A percentile compares a stretch with the other conserved stretches of the same genome.
Conservation (phyloP, 129 eudicot genomes). For the Saussurea involucrata region DNA sequence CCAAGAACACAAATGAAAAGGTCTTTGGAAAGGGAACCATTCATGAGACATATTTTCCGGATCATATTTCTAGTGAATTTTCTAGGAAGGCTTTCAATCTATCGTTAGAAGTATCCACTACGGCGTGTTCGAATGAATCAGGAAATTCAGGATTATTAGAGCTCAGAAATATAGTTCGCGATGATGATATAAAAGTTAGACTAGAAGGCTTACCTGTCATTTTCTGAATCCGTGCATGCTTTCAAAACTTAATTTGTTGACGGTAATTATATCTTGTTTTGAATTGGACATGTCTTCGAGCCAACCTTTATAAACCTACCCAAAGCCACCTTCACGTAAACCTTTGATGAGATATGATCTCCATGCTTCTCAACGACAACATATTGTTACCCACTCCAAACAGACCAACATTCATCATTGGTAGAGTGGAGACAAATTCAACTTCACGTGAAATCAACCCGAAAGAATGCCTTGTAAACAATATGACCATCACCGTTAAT, state of each 20-base stretch:
- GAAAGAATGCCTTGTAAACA: not conserved
- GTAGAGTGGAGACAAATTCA: not conserved
- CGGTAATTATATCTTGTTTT: slow-evolving; percentile 25
- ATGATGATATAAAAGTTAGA: not conserved
- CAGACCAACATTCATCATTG: not conserved
- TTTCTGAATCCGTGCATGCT: slow-evolving; percentile 44
- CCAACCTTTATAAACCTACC: slow-evolving; percentile 55
- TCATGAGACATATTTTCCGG: not conserved
- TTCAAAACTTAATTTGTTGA: slow-evolving; percentile 34
- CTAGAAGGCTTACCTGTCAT: slow-evolving; percentile 33
- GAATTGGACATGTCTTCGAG: slow-evolving; percentile 34
- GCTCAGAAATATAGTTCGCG: not conserved
- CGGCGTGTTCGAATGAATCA: slow-evolving; percentile 33
- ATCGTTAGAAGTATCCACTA: slow-evolving; percentile 22
- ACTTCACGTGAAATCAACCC: not conserved
- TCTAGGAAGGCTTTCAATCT: slow-evolving; percentile 43
- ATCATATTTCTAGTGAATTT: slow-evolving; percentile 26
- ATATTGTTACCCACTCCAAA: not conserved
- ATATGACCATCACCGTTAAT: not conserved
- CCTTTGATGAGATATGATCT: not conserved
- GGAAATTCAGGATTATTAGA: not conserved
- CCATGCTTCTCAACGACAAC: not conserved
- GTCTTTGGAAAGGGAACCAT: not conserved
- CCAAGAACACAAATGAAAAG: not conserved
- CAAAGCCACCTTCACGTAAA: slow-evolving; percentile 58